Conservation (phyloP, 1,284 basidiomycete genomes). For the Apiotrichum sp. region DNA sequence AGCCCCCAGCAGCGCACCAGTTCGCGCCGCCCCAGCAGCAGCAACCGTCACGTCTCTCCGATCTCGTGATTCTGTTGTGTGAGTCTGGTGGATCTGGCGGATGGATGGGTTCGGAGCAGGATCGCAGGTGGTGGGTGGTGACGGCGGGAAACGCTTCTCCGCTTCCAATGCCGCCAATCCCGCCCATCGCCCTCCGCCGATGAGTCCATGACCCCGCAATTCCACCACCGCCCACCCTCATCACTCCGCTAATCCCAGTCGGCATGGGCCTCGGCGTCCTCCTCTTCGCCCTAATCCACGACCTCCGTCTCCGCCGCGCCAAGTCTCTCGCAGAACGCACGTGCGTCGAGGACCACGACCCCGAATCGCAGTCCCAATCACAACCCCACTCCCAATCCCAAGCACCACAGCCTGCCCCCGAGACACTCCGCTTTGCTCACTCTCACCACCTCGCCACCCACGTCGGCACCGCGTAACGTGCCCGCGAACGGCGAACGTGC, state of each 20-base stretch:
- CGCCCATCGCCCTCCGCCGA: too few relatives aligned
- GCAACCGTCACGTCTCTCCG: conserved; percentile 8
- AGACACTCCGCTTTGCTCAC: neutral
- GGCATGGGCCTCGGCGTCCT: conserved; percentile 16
- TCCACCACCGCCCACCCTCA: neutral
- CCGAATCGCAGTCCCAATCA: neutral
- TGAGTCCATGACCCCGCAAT: too few relatives aligned
- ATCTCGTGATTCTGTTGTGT: conserved; percentile 12
- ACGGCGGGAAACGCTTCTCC: too few relatives aligned
- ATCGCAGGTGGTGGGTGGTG: neutral
- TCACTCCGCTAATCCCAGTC: conserved; percentile 5
- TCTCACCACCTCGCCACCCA: neutral
- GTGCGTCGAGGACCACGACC: neutral
- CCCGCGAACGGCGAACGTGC: too few relatives aligned
- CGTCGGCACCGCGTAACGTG: too few relatives aligned
- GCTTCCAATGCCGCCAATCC: too few relatives aligned
- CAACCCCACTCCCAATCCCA: too few relatives aligned
- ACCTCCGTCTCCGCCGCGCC: neutral
- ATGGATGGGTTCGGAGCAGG: neutral
- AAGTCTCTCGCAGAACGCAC: neutral
- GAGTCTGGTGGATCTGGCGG: neutral
- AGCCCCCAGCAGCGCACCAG: too few relatives aligned
- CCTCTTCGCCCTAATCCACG: conserved; percentile 15
- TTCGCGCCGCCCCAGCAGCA: too few relatives aligned
- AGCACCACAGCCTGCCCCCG: neutral